Percentiles rank a stretch among this genome's conserved stretches.
phyloP scores from a whole-genome alignment of 73 alveolate species.

The Paramecium tetraurelia region DNA sequence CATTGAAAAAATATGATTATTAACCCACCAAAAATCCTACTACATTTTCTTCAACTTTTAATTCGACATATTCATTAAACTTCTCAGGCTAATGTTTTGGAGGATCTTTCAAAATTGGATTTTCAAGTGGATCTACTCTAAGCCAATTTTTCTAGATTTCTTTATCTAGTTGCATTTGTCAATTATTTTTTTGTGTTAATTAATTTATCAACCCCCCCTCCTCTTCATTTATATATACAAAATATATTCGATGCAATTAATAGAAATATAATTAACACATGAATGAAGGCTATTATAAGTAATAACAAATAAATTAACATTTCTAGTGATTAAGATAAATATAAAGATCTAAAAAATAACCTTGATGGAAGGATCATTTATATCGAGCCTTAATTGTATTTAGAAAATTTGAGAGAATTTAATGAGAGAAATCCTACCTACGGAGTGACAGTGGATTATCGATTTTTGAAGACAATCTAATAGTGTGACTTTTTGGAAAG shows the following conservation, averaged over 20 bases:
- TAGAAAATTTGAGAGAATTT: not conserved
- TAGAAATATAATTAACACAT: not conserved
- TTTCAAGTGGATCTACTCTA: not conserved
- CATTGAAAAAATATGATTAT: not conserved
- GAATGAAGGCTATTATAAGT: not conserved
- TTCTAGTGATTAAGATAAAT: too few relatives aligned
- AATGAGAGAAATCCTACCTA: not conserved
- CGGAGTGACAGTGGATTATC: not conserved
- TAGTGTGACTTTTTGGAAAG: not conserved
- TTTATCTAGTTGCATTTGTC: not conserved
- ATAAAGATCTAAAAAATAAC: too few relatives aligned
- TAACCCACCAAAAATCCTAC: not conserved
- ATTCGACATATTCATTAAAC: slow-evolving; percentile 8
- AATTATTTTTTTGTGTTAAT: not conserved
- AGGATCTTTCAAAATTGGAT: not conserved
- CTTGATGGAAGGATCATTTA: not conserved
- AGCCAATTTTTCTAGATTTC: not conserved
- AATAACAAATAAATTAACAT: not conserved
- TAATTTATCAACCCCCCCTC: not conserved
- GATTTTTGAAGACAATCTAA: not conserved
- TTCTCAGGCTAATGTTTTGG: not conserved
- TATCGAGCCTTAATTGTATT: not conserved
- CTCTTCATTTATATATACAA: not conserved
- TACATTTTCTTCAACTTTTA: not conserved
- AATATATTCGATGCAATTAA: not conserved